These are phyloP conservation scores for Scenedesmus sp. DNA, from an alignment of 163 green algal species.

Conservation along the genomic window DNA sequence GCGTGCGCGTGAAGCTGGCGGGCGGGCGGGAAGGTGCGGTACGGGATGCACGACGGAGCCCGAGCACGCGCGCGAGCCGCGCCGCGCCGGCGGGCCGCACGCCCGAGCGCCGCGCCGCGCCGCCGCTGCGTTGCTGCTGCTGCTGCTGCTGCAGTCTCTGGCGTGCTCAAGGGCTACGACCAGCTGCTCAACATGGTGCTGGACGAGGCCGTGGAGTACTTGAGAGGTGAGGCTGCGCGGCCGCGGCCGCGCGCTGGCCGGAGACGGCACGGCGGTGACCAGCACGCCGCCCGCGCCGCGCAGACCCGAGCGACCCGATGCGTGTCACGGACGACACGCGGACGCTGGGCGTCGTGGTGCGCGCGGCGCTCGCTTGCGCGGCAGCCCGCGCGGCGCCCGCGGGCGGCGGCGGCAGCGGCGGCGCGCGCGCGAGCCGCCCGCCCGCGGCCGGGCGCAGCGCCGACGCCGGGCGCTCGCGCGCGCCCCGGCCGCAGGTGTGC, in stretches of 20 bases:
- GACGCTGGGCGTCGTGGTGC: constrained; percentile 87
- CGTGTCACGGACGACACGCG: constrained; percentile 88
- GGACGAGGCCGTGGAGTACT: constrained; percentile 92
- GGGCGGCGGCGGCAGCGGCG: neutral
- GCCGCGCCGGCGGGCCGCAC: too few relatives aligned
- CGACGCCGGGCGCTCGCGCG: neutral
- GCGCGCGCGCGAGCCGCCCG: too few relatives aligned
- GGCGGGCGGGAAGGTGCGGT: constrained; percentile 92
- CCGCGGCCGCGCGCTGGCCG: too few relatives aligned
- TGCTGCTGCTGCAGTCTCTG: constrained; percentile 77
- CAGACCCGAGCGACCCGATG: constrained; percentile 93
- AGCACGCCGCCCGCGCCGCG: too few relatives aligned
- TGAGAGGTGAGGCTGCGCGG: constrained; percentile 88
- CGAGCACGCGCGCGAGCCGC: too few relatives aligned
- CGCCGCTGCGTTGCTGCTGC: neutral
- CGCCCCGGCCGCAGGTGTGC: constrained; percentile 73
- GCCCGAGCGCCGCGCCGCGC: too few relatives aligned
- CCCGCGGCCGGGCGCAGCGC: neutral
- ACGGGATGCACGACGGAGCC: too few relatives aligned
- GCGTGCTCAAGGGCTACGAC: constrained; percentile 97
- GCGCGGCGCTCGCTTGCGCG: constrained; percentile 14
- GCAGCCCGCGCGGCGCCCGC: too few relatives aligned
- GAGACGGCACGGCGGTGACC: too few relatives aligned
- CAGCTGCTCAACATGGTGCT: constrained; percentile 98
- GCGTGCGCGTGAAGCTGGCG: constrained; percentile 94